These are phyloP conservation scores for Miamiensis avidus DNA, from an alignment of 169 alveolate species.

Conservation along the genomic window DNA sequence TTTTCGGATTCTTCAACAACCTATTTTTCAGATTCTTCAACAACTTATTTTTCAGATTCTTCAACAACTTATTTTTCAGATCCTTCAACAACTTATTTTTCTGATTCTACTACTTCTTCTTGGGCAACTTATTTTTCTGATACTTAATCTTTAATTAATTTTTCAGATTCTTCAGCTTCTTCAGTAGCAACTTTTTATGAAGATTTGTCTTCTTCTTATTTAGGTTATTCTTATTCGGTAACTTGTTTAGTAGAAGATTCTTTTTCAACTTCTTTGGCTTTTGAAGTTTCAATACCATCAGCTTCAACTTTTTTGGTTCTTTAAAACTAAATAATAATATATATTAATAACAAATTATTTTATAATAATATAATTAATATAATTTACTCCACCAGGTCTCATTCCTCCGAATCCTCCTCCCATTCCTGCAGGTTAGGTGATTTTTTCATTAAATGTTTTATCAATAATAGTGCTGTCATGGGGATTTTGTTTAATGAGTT, in stretches of 20 bases:
- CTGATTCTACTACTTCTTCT: slow-evolving; percentile 4
- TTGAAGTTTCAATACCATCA: background rate
- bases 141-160: background rate
- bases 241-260: background rate
- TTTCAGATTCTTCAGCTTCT: background rate
- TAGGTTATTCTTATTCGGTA: too few species aligned
- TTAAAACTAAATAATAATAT: background rate
- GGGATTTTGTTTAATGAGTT: slow-evolving; percentile 13
- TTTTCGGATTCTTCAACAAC: background rate
- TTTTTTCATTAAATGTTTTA: slow-evolving; percentile 1
- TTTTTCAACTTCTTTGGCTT: background rate
- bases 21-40: background rate
- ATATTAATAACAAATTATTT: background rate
- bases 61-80: background rate
- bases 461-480: slow-evolving; percentile 8
- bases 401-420: slow-evolving; percentile 10
- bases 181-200: too few species aligned
- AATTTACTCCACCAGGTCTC: slow-evolving; percentile 5
- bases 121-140: background rate
- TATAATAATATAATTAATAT: background rate
- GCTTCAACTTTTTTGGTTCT: background rate
- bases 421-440: background rate
- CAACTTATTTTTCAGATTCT: background rate
- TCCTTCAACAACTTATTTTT: background rate
- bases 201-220: too few species aligned